Evolutionary conservation across 164 flowering plant species (phyloP).

Genomic region (Sedum album): DNA sequence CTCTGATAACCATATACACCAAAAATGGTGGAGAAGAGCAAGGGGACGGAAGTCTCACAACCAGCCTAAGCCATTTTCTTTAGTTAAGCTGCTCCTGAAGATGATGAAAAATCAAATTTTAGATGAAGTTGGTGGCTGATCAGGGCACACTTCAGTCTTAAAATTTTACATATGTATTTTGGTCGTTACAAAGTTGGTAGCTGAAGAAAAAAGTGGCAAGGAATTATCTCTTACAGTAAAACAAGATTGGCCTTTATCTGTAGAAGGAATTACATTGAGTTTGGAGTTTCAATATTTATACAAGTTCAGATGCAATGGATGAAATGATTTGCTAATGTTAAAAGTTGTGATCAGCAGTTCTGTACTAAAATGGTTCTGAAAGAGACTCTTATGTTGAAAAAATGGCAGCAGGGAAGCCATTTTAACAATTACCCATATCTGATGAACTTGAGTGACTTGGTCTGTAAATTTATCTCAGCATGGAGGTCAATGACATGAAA

Average conservation of each 20-base stretch:
- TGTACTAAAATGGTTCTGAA: background rate
- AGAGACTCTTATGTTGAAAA: background rate
- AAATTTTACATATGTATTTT: background rate
- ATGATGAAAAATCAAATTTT: too few relatives aligned
- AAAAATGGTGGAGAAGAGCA: background rate
- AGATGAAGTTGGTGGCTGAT: too few relatives aligned
- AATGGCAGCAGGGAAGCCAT: background rate
- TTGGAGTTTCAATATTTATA: background rate
- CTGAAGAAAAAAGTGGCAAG: background rate
- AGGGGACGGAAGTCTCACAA: background rate
- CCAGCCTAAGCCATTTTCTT: too few relatives aligned
- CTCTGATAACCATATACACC: background rate
- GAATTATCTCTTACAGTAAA: background rate
- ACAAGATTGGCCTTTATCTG: background rate
- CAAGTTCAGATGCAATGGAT: too few relatives aligned
- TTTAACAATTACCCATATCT: background rate
- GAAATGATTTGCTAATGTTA: background rate
- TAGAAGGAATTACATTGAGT: background rate
- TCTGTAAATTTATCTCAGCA: background rate
- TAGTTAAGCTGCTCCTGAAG: too few relatives aligned
- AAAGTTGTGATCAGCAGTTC: background rate
- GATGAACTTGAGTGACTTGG: background rate
- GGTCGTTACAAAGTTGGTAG: background rate
- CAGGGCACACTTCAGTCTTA: background rate
- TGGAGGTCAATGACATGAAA: slow-evolving; percentile 4